Base-by-base conservation (phyloP, 805 yeast species). In the Hanseniaspora hatyaiensis region DNA sequence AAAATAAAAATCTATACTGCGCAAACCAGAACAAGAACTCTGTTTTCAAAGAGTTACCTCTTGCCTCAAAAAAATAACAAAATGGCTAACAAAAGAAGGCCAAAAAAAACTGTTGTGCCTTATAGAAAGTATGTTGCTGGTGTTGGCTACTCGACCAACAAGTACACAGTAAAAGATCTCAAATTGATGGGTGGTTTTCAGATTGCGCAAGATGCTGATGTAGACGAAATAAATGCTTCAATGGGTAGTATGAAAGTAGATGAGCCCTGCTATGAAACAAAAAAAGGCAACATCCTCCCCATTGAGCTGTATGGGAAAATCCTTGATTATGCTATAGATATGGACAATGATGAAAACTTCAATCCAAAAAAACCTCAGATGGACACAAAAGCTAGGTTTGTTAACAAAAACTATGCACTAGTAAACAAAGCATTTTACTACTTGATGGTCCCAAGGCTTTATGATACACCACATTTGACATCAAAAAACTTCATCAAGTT, bases 81-180 rank as follows among this genome's bases (percentile, higher is more conserved):
- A n/a, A 87, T 87, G 80, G 96, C 87, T 29, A 87, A 87, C 65
- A 87, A 86, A 63, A 66, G 88, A 58, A 73, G 96, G 61, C 87
- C 95, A 9, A 82, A 81, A 69, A 82, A 87, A 70, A 69, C 73
- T 40, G 78, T 80, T 52, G 86, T 87, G 49, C 87, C 88, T 5
- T 87, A 83, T 65, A 72, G 78, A 62, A 74, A 80, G 62, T 85
- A 84, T 61, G 86, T 74, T 8, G 76, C 73, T 8, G 69, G 68
- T 8, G 59, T 59, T 47, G 67, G 61, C 49, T 74, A 39, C 46
- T 58, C 53, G 23, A 34, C 46, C 11, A 53, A 54, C 4, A 37
- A 18, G 16, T 13, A 24, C 8, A 37, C 40, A 8, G 39, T 40
- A 34, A 37, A 53, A 45, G 28, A 53, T 50, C 41, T 34, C 45